phyloP scores from a whole-genome alignment of 148 eudicot species.

The Silene latifolia region DNA sequence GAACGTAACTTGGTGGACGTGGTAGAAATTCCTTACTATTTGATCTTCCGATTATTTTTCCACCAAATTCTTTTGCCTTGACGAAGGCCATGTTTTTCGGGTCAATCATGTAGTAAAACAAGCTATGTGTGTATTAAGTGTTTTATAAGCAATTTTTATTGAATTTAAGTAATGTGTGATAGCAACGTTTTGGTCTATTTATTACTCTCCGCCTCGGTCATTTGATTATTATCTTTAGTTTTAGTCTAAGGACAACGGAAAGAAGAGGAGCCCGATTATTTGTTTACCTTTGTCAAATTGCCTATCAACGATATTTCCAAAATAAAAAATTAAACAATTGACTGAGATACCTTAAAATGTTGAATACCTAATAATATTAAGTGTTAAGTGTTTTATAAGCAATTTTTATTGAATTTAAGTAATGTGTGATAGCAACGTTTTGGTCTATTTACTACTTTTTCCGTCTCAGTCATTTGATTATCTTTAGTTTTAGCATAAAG shows the following conservation, averaged over 20 bases:
- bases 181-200: constrained; percentile 1
- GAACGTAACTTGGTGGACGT: constrained; percentile 24
- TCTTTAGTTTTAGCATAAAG: too few relatives aligned
- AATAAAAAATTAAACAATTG: too few relatives aligned
- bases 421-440: constrained; percentile 10
- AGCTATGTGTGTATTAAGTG: neutral
- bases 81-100: constrained; percentile 13
- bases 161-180: neutral
- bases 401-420: neutral
- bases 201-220: neutral
- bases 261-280: too few relatives aligned
- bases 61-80: constrained; percentile 26
- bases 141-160: constrained; percentile 6
- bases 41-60: constrained; percentile 15
- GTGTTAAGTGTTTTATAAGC: neutral
- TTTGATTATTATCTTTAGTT: too few relatives aligned
- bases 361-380: neutral
- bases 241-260: too few relatives aligned
- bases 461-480: too few relatives aligned
- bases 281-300: too few relatives aligned
- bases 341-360: too few relatives aligned
- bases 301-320: too few relatives aligned
- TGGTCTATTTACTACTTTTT: neutral
- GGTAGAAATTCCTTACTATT: constrained; percentile 6
- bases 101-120: constrained; percentile 4